Percentiles rank a stretch among this genome's conserved stretches.
Conservation (phyloP, 345 rosid genomes). For the Balakata baccata region DNA sequence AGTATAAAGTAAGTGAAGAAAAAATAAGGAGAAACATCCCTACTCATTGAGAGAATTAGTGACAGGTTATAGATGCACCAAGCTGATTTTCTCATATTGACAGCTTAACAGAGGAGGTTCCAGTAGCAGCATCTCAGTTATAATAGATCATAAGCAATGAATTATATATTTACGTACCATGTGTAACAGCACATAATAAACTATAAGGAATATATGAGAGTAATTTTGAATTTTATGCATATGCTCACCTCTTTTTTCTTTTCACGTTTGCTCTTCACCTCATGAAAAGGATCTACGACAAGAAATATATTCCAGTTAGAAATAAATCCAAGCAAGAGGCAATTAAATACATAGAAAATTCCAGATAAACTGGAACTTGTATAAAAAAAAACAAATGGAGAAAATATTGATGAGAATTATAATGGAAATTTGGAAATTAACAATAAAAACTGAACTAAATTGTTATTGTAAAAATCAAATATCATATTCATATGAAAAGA, state of each 20-base stretch:
- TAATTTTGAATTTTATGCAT: slow-evolving; percentile 5
- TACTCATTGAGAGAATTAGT: neutral
- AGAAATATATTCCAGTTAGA: slow-evolving; percentile 18
- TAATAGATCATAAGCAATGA: neutral
- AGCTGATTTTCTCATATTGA: slow-evolving; percentile 3
- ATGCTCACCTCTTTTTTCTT: slow-evolving; percentile 81
- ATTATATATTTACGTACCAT: neutral
- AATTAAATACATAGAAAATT: neutral
- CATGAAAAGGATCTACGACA: slow-evolving; percentile 81
- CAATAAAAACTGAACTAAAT: neutral
- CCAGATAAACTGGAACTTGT: neutral
- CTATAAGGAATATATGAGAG: slow-evolving; percentile 1
- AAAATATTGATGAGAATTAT: neutral
- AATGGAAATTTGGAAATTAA: neutral
- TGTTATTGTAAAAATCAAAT: neutral
- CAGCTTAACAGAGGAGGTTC: neutral
- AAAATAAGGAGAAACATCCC: slow-evolving; percentile 2
- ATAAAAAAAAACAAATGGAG: neutral
- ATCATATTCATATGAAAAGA: neutral
- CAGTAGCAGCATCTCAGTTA: slow-evolving; percentile 2
- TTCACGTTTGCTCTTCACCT: slow-evolving; percentile 96
- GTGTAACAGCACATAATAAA: neutral
- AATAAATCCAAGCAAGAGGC: neutral
- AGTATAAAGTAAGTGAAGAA: slow-evolving; percentile 13
- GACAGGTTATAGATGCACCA: slow-evolving; percentile 1